These are phyloP conservation scores for Striga hermonthica DNA, from an alignment of 305 asterid species.

Conservation along the genomic window DNA sequence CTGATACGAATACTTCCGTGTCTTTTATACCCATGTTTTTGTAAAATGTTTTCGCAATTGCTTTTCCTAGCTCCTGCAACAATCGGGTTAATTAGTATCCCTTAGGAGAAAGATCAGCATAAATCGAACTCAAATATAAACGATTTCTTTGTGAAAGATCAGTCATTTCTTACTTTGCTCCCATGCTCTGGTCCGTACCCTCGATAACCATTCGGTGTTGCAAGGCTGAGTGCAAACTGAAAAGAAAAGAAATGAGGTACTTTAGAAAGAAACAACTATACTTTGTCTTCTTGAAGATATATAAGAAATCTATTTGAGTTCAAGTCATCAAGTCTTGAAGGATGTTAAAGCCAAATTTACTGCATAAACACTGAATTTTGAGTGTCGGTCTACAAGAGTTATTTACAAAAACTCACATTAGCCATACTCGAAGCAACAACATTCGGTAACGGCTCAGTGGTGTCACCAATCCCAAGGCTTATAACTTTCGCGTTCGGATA, in stretches of 20 bases:
- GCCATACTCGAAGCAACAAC: constrained; percentile 71
- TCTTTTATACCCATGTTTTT: constrained; percentile 47
- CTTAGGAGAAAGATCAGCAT: background rate
- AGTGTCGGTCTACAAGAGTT: background rate
- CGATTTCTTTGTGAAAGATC: background rate
- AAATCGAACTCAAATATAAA: background rate
- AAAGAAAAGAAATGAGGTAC: constrained; percentile 12
- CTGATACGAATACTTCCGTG: constrained; percentile 71
- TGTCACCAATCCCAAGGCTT: constrained; percentile 89
- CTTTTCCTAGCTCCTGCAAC: constrained; percentile 61
- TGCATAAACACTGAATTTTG: background rate
- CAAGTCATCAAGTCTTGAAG: too few relatives aligned
- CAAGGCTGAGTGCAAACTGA: constrained; percentile 69
- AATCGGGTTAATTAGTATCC: constrained; percentile 19
- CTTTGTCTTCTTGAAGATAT: too few relatives aligned
- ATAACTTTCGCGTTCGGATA: constrained; percentile 72
- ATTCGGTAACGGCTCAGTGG: constrained; percentile 75
- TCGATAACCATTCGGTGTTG: constrained; percentile 66
- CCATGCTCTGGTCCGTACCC: constrained; percentile 92
- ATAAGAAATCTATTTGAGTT: too few relatives aligned
- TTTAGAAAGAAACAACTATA: too few relatives aligned
- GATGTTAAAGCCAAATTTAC: too few relatives aligned
- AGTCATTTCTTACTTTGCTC: constrained; percentile 42
- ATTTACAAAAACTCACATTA: constrained; percentile 43
- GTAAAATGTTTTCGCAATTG: constrained; percentile 59